These are phyloP conservation scores for Poa annua DNA, from an alignment of 176 grass and related monocot species.

Conservation along the genomic window DNA sequence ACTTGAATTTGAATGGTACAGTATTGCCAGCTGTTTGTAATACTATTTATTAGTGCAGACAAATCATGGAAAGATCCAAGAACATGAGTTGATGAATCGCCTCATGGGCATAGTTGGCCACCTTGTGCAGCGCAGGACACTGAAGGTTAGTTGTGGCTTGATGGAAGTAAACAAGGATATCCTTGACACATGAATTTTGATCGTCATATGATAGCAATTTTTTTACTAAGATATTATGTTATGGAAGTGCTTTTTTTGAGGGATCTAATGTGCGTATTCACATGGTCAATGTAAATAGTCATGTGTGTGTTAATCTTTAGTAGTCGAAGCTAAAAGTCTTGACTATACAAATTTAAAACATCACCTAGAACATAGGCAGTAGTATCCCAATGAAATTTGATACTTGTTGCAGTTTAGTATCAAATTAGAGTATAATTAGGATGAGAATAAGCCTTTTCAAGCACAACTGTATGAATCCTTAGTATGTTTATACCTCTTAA, in stretches of 20 bases:
- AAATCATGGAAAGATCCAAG: constrained; percentile 82
- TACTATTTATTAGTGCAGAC: constrained; percentile 55
- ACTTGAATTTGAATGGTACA: not conserved
- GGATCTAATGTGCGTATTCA: not conserved
- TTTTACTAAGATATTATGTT: not conserved
- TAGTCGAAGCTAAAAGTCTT: constrained; percentile 5
- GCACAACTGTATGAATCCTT: not conserved
- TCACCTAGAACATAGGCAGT: not conserved
- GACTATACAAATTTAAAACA: not conserved
- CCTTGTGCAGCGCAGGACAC: constrained; percentile 87
- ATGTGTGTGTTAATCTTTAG: not conserved
- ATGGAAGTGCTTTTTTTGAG: not conserved
- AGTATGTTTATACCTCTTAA: not conserved
- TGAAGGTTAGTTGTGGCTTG: constrained; percentile 65
- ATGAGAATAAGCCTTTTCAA: not conserved
- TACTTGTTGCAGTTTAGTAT: constrained; percentile 22
- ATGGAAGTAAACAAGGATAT: constrained; percentile 41
- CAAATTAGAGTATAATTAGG: constrained; percentile 4
- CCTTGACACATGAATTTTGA: constrained; percentile 5
- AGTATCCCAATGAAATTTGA: not conserved
- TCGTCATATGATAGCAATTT: constrained; percentile 32
- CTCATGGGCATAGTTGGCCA: constrained; percentile 99
- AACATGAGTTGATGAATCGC: constrained; percentile 81
- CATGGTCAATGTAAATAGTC: constrained; percentile 13
- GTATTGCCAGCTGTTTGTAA: constrained; percentile 6